These are phyloP conservation scores for Acanthamoeba lenticulata DNA, from an alignment of 208 protist species.

Conservation along the genomic window DNA sequence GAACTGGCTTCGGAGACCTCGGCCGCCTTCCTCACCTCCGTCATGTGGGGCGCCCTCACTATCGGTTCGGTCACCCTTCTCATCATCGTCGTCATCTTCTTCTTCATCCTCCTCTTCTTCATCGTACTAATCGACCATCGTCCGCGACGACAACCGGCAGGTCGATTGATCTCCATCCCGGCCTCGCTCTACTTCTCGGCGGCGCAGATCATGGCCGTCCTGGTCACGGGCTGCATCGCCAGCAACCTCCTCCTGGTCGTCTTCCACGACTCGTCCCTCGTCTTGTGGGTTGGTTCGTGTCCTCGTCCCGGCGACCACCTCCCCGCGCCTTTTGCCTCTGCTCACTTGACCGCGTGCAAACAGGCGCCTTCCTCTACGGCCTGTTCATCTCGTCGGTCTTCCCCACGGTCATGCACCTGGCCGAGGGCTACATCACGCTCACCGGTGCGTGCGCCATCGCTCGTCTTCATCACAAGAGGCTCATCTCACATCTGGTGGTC, in stretches of 20 bases:
- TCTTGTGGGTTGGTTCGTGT: constrained; percentile 15
- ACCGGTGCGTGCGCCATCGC: not conserved
- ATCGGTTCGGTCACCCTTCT: not conserved
- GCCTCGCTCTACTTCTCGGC: constrained; percentile 54
- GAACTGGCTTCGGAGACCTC: constrained; percentile 17
- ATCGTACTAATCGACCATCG: too few species aligned
- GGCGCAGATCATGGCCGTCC: constrained; percentile 48
- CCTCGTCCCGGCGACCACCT: too few species aligned
- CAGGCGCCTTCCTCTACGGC: constrained; percentile 38
- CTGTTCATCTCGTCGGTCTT: constrained; percentile 52
- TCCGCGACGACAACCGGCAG: too few species aligned
- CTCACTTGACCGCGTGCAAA: too few species aligned
- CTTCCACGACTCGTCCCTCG: not conserved
- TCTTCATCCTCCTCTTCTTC: too few species aligned
- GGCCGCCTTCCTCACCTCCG: constrained; percentile 48
- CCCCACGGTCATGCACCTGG: constrained; percentile 31
- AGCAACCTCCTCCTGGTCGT: constrained; percentile 29
- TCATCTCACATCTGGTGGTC: too few species aligned
- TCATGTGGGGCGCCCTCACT: constrained; percentile 55
- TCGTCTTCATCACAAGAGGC: too few species aligned
- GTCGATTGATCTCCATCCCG: constrained; percentile 42
- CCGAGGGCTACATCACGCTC: constrained; percentile 41
- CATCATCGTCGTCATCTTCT: not conserved
- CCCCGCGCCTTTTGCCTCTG: too few species aligned
- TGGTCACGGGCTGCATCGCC: not conserved